These are phyloP conservation scores for Hyaloscypha variabilis DNA, from an alignment of 495 filamentous ascomycete genomes.

Conservation along the genomic window DNA sequence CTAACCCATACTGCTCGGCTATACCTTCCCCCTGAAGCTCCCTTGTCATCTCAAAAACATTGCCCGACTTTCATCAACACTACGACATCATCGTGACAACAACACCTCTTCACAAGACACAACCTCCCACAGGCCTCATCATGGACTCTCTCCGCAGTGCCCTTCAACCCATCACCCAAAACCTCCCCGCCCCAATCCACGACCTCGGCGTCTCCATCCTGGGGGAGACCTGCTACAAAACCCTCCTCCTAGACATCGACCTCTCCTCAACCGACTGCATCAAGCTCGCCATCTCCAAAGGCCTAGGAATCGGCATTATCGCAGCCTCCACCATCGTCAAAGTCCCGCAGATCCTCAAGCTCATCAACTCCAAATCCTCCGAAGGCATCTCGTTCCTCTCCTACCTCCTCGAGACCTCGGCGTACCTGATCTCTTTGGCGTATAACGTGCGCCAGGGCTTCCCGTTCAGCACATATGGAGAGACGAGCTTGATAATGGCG, in stretches of 20 bases:
- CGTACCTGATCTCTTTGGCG: conserved; percentile 81
- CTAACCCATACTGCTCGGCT: no score
- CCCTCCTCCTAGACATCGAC: conserved; percentile 80
- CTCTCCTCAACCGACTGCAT: conserved; percentile 72
- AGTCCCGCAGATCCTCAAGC: conserved; percentile 92
- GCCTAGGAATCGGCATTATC: conserved; percentile 89
- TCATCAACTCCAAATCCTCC: conserved; percentile 75
- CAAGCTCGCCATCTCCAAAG: conserved; percentile 87
- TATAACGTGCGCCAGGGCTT: conserved; percentile 91
- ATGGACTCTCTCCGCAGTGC: conserved; percentile 60
- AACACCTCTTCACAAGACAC: background rate
- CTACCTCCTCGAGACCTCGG: conserved; percentile 86
- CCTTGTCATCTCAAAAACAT: no score
- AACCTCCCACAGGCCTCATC: background rate
- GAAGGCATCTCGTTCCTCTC: conserved; percentile 85
- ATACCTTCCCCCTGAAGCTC: no score
- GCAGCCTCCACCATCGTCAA: conserved; percentile 88
- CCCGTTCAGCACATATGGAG: conserved; percentile 94
- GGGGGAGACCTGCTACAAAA: conserved; percentile 80
- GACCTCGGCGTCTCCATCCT: conserved; percentile 77
- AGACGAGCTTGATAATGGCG: conserved; percentile 85
- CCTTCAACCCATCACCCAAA: conserved; percentile 76
- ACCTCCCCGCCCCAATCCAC: conserved; percentile 76
- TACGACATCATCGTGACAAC: background rate
- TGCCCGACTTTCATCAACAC: background rate